Evolutionary conservation across 2,329 filamentous ascomycete genomes (phyloP).

Genomic region (Microthyrium microscopicum): DNA sequence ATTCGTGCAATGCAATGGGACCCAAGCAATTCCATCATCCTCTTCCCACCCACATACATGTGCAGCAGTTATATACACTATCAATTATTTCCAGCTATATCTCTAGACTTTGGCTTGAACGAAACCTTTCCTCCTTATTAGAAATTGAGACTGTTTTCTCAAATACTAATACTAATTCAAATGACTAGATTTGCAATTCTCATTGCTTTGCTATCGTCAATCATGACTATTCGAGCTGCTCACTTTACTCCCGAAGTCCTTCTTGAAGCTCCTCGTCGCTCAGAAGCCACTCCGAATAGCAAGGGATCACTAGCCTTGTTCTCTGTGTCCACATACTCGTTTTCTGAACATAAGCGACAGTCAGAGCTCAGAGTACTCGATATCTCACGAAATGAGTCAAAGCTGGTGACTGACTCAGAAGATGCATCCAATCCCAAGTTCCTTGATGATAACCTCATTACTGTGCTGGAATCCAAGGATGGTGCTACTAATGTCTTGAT

Average conservation of each 20-base stretch:
- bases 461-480: slow-evolving; percentile 31
- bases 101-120: too few species aligned
- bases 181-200: too few species aligned
- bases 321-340: slow-evolving; percentile 62
- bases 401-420: slow-evolving; percentile 46
- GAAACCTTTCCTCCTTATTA: too few species aligned
- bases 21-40: too few species aligned
- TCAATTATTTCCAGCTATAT: too few species aligned
- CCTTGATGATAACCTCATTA: slow-evolving; percentile 52
- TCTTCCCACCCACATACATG: too few species aligned
- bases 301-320: slow-evolving; percentile 49
- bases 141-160: too few species aligned
- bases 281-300: slow-evolving; percentile 51
- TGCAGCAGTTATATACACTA: too few species aligned
- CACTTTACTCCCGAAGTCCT: slow-evolving; percentile 66
- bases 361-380: slow-evolving; percentile 54
- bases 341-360: slow-evolving; percentile 53
- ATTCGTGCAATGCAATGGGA: too few species aligned
- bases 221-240: slow-evolving; percentile 56
- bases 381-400: slow-evolving; percentile 47
- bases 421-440: slow-evolving; percentile 57
- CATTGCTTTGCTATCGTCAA: too few species aligned
- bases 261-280: slow-evolving; percentile 58
- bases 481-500: slow-evolving; percentile 23
- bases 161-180: too few species aligned